A percentile compares a stretch with the other conserved stretches of the same genome.
phyloP scores from a whole-genome alignment of 352 stramenopile genomes.

The Thraustochytrium sp. region DNA sequence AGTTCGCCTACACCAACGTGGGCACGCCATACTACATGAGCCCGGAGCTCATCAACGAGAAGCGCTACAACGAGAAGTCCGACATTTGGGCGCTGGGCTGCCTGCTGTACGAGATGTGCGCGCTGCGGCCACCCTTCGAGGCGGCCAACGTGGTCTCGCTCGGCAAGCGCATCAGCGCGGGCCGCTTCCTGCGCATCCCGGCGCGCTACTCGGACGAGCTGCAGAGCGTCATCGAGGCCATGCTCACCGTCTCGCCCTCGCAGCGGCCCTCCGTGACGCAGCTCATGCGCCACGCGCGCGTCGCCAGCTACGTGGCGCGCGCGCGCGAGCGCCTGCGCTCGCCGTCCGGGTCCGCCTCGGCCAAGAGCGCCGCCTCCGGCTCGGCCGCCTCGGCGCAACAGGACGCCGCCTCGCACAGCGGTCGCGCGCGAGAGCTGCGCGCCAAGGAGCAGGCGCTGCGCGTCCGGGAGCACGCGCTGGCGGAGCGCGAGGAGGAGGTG shows the following conservation, averaged over 20 bases:
- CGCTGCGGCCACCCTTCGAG: constrained; percentile 78
- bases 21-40: constrained; percentile 88
- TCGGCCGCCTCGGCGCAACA: background rate
- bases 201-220: constrained; percentile 79
- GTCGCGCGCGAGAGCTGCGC: background rate
- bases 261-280: constrained; percentile 48
- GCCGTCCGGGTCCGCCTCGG: background rate
- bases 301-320: constrained; percentile 10
- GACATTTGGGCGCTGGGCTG: constrained; percentile 83
- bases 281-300: constrained; percentile 36
- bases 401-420: background rate
- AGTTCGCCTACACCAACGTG: constrained; percentile 80
- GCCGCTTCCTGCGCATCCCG: constrained; percentile 80
- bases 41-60: constrained; percentile 73
- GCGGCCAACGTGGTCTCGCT: constrained; percentile 81
- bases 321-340: background rate
- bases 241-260: constrained; percentile 56
- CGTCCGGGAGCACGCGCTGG: background rate
- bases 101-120: constrained; percentile 81
- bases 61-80: constrained; percentile 81
- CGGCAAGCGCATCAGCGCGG: constrained; percentile 85
- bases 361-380: background rate
- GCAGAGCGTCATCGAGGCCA: constrained; percentile 78
- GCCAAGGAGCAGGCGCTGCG: background rate
- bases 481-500: background rate